Base-by-base conservation (phyloP, 2,329 filamentous ascomycete genomes). In the Nemania sp. region DNA sequence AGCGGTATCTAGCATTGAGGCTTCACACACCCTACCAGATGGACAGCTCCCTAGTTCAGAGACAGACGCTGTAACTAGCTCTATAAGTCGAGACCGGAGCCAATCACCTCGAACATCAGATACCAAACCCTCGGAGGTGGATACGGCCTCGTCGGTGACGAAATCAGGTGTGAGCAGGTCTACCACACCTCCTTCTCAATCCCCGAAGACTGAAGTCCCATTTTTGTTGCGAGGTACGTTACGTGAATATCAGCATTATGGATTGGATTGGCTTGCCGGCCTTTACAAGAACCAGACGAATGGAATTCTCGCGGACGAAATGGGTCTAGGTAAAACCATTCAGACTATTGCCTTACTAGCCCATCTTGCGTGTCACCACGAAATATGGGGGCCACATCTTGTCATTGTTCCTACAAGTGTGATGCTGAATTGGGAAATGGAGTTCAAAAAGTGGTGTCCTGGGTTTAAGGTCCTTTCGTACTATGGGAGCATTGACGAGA, bases 351-450 rank as follows among this genome's bases (percentile, higher is more conserved):
- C 97, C 3, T 84, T 99, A 2, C 85, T 99, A 43, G 96, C 96
- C 4, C 95, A 99, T 78, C 86, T 99, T 41, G 96, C 97, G 8
- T 94, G 94, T 70, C 87, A 93, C 45, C 92, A 97, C 77, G 89
- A 94, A 75, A 90, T 97, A 5, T 99, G 96, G 97, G 96, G 97
- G 0, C 94, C 96, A 0, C 96, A 99, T 83, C 84, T 99, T 26
- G 93, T 99, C 56, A 92, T 99, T 68, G 96, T 99, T 1, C 96
- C 96, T 1, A 99, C 96, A 1, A 98, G 94, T 80, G 97, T 99
- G 56, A 98, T 99, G 87, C 88, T 99, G 72, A 99, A 99, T 78
- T 99, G 96, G 96, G 97, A 99, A 79, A 98, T 98, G 92, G 96
- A 99, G 80, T 99, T 99, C 86, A 98, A 98, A 78, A 99, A 99